A percentile compares a stretch with the other conserved stretches of the same genome.
Evolutionary conservation across 2,329 filamentous ascomycete species (phyloP).

Genomic region (Cladosporium velox): DNA sequence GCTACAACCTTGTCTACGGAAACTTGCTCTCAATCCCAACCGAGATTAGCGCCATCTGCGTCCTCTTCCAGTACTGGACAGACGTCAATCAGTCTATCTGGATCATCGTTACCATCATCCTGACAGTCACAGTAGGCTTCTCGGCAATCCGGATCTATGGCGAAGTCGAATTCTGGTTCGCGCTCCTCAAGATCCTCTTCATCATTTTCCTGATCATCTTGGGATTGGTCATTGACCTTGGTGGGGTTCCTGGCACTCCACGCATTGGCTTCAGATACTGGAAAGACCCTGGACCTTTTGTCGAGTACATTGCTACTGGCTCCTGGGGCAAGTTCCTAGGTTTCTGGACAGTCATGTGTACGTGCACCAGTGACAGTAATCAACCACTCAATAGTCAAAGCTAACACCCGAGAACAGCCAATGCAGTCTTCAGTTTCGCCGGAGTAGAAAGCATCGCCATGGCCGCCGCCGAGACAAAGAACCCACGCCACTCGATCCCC

Average conservation of each 20-base stretch:
- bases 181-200: constrained; percentile 47
- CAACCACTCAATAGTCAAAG: neutral
- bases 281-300: constrained; percentile 47
- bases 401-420: neutral
- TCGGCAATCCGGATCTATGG: constrained; percentile 44
- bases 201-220: constrained; percentile 49
- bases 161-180: constrained; percentile 52
- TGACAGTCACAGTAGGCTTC: constrained; percentile 39
- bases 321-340: constrained; percentile 44
- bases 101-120: constrained; percentile 38
- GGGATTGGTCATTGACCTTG: constrained; percentile 47
- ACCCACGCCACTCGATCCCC: constrained; percentile 29
- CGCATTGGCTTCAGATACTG: constrained; percentile 50
- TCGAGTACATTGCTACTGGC: constrained; percentile 41
- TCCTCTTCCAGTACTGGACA: constrained; percentile 36
- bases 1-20: constrained; percentile 29
- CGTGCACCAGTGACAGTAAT: neutral
- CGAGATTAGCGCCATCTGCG: constrained; percentile 36
- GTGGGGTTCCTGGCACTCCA: constrained; percentile 43
- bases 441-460: constrained; percentile 31
- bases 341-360: constrained; percentile 38
- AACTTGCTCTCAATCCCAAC: constrained; percentile 37
- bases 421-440: constrained; percentile 29
- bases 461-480: constrained; percentile 32
- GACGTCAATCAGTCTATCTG: constrained; percentile 39